phyloP scores from a whole-genome alignment of 306 rosid species.

The Prinsepia uniflora region DNA sequence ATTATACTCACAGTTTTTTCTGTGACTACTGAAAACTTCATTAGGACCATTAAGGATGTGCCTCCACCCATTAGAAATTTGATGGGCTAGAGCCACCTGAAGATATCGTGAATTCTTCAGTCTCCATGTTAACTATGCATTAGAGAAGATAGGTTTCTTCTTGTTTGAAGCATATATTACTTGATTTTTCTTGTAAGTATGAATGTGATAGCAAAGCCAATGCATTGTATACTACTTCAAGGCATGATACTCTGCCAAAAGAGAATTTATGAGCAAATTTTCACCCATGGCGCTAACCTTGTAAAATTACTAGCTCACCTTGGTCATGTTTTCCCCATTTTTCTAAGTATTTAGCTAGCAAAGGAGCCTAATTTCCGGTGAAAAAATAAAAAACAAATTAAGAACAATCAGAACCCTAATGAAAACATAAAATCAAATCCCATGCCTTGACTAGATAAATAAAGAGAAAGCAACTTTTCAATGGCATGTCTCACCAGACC shows the following conservation, averaged over 20 bases:
- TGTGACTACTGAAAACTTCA: slow-evolving; percentile 86
- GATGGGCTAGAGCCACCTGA: slow-evolving; percentile 83
- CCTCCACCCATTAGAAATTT: slow-evolving; percentile 99
- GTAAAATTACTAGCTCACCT: no score
- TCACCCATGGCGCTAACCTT: no score
- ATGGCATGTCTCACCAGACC: no score
- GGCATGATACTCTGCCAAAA: slow-evolving; percentile 75
- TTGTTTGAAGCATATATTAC: slow-evolving; percentile 37
- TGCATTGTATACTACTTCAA: slow-evolving; percentile 84
- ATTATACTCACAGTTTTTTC: slow-evolving; percentile 90
- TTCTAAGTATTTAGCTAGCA: no score
- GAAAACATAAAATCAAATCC: no score
- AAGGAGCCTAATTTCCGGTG: no score
- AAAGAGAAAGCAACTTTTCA: no score
- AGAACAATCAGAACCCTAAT: no score
- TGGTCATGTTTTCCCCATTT: no score
- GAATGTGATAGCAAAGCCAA: slow-evolving; percentile 91
- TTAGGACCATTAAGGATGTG: slow-evolving; percentile 79
- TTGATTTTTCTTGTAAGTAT: slow-evolving; percentile 83
- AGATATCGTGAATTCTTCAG: slow-evolving; percentile 17
- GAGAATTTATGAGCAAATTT: slow-evolving; percentile 18
- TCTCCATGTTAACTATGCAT: slow-evolving; percentile 8
- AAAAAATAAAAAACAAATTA: no score
- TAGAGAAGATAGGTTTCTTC: neutral
- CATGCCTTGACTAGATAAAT: no score